These are phyloP conservation scores for Coniochaeta sp. DNA, from an alignment of 2,329 filamentous ascomycete genomes.

Conservation along the genomic window DNA sequence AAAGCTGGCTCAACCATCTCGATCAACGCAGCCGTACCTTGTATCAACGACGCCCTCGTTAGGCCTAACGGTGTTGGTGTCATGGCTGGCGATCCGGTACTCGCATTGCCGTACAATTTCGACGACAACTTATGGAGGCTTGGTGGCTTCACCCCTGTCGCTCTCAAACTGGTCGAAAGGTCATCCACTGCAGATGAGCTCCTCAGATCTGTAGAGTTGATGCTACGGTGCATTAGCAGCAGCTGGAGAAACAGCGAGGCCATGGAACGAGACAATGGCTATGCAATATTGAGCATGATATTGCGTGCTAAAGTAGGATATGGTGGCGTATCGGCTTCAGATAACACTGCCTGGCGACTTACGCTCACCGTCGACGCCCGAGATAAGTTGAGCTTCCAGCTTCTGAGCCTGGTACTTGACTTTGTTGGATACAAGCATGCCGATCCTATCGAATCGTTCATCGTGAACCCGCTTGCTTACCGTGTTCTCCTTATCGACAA, in stretches of 20 bases:
- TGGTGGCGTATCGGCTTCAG: conserved; percentile 25
- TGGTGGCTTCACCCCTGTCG: conserved; percentile 81
- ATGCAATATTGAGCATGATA: conserved; percentile 77
- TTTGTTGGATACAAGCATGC: conserved; percentile 84
- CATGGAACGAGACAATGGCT: conserved; percentile 94
- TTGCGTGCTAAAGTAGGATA: conserved; percentile 74
- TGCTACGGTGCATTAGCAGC: conserved; percentile 78
- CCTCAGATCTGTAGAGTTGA: conserved; percentile 69
- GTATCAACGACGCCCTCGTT: conserved; percentile 81
- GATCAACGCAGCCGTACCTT: conserved; percentile 81
- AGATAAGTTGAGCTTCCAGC: conserved; percentile 48
- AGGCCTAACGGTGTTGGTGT: conserved; percentile 74
- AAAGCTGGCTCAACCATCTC: conserved; percentile 71
- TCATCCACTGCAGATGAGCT: conserved; percentile 64
- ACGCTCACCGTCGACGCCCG: conserved; percentile 42
- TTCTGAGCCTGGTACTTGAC: conserved; percentile 69
- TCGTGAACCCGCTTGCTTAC: conserved; percentile 93
- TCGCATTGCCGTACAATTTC: conserved; percentile 72
- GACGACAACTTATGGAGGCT: conserved; percentile 91
- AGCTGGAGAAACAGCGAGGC: conserved; percentile 98
- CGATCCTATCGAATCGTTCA: conserved; percentile 79
- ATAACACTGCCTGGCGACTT: conserved; percentile 30
- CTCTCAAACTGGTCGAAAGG: conserved; percentile 75
- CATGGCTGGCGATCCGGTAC: conserved; percentile 74
- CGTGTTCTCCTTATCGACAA: conserved; percentile 86